Percentiles rank a stretch among this genome's conserved stretches.
Conservation (phyloP, 345 rosid species). For the Citrus sp. region DNA sequence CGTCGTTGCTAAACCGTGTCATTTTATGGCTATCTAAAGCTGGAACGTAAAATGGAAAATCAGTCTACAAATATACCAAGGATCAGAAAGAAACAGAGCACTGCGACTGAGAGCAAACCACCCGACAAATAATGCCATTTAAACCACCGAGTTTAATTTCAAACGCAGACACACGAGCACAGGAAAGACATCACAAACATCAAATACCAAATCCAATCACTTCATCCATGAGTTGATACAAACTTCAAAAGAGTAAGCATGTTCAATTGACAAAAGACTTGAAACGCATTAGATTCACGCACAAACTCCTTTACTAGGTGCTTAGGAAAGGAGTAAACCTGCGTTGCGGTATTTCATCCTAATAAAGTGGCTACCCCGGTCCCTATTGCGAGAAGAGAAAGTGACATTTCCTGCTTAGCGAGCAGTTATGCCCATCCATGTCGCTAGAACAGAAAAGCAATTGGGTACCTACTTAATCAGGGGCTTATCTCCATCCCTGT, state of each 20-base stretch:
- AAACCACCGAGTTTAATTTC: background rate
- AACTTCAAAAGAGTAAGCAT: background rate
- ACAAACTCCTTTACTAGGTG: slow-evolving; percentile 46
- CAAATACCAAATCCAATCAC: background rate
- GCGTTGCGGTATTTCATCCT: slow-evolving; percentile 32
- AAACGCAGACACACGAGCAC: background rate
- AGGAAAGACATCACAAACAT: background rate
- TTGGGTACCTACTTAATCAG: background rate
- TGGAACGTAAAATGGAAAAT: too few relatives aligned
- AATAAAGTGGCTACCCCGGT: background rate
- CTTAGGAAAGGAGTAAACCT: slow-evolving; percentile 35
- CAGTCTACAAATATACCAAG: background rate
- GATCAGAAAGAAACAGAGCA: background rate
- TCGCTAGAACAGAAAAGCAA: background rate
- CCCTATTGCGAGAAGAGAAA: background rate
- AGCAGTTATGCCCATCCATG: background rate
- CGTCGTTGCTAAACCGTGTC: too few relatives aligned
- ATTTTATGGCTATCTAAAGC: too few relatives aligned
- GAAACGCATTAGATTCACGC: slow-evolving; percentile 63
- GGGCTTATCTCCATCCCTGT: background rate
- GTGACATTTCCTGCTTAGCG: background rate
- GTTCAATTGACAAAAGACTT: background rate
- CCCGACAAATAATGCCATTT: background rate
- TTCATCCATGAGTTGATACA: background rate
- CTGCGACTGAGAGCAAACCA: background rate